Evolutionary conservation across 345 rosid species (phyloP), one percentile per base, ranked within the genome.

Genomic region (Melaleuca alternifolia): DNA sequence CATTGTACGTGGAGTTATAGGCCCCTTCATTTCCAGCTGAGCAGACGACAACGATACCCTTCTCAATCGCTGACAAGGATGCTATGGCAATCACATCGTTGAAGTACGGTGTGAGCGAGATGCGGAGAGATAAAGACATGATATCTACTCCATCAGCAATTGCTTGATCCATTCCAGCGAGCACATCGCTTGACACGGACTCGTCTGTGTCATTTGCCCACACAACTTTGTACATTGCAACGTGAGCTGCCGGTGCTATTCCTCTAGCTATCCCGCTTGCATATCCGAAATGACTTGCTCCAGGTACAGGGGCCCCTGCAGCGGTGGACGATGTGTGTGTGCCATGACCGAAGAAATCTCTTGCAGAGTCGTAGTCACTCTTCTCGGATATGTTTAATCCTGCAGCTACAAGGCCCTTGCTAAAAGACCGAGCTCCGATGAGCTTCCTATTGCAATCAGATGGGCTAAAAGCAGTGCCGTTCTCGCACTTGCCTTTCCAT

Each of bases 311-410:
- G n/a, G 90, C 87, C 4, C 93, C 93, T 54, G 93, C 94, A 41
- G 94, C 95, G 6, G 89, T 92, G 54, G 90, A 90, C 5, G 93
- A 90, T 11, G 91, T 91, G 85, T 92, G 93, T n/a, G 94, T 93
- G 30, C 95, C 95, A 23, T 93, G 95, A 30, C 94, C 93, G 24
- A 84, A 85, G 56, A 76, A 86, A 50, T 92, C 94, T 23, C 89
- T 88, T 1, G 92, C 85, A 15, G 89, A 88, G 11, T 76, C 85
- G 50, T 77, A 86, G 51, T 53, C 51, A n/a, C 28, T 50, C 75
- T 83, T 84, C 82, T 88, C 65, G 33, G 86, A 28, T 18, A 48
- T 9, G 13, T 53, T 79, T 62, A 50, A 20, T 11, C 83, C 83
- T 51, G 88, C 91, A 7, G 91, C 93, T 14, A 88, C 86, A 5